Evolutionary conservation across 495 filamentous ascomycete genomes (phyloP).

Genomic region (Staphylotrichum tortipilum): DNA sequence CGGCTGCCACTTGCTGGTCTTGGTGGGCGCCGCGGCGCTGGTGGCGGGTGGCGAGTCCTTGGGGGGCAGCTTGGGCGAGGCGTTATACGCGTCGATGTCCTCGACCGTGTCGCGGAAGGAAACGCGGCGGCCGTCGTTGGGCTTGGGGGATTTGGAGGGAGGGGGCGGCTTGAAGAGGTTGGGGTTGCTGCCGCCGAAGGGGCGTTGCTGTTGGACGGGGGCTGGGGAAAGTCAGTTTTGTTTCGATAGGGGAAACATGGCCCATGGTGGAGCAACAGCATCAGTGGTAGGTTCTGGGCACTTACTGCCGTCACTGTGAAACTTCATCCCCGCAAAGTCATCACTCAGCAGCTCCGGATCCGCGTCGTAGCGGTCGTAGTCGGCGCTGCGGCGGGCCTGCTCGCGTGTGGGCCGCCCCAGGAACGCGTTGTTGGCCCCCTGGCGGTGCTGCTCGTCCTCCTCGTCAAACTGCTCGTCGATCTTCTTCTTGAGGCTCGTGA

Average conservation of each 20-base stretch:
- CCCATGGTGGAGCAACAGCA: too few species aligned
- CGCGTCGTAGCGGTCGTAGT: constrained; percentile 89
- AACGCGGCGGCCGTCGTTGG: constrained; percentile 59
- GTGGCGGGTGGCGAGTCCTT: too few species aligned
- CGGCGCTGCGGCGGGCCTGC: constrained; percentile 59
- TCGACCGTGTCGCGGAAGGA: constrained; percentile 69
- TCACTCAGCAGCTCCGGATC: constrained; percentile 84
- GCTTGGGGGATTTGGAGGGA: constrained; percentile 47
- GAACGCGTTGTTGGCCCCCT: constrained; percentile 23
- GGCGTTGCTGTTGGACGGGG: constrained; percentile 38
- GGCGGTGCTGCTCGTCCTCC: constrained; percentile 35
- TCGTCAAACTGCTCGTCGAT: constrained; percentile 75
- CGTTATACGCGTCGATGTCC: constrained; percentile 66
- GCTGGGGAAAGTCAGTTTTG: constrained; percentile 5
- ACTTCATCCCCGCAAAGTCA: constrained; percentile 81
- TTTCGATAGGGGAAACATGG: too few species aligned
- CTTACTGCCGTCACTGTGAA: constrained; percentile 65
- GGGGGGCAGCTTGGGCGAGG: constrained; percentile 43
- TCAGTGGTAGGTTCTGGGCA: too few species aligned
- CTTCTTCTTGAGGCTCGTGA: constrained; percentile 79
- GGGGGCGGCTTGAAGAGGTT: constrained; percentile 70
- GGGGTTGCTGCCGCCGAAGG: constrained; percentile 56
- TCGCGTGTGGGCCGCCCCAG: constrained; percentile 31
- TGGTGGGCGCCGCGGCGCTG: constrained; percentile 33
- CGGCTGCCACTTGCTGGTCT: constrained; percentile 94